Conservation (phyloP, 2,329 filamentous ascomycete genomes). For the Phyllosticta paracitricarpa region DNA sequence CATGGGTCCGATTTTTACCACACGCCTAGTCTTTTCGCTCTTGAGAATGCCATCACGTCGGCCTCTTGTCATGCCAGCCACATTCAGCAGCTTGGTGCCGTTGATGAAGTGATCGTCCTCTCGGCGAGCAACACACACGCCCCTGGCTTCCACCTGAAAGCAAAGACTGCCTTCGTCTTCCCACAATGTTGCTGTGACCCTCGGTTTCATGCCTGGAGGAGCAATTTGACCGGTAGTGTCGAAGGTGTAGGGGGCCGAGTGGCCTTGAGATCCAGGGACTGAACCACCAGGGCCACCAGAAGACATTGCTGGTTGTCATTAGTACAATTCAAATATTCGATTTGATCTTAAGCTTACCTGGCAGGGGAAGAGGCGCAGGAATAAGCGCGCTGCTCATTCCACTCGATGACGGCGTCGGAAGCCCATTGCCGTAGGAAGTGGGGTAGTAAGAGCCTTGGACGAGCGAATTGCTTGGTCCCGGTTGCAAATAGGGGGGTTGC, state of each 20-base stretch:
- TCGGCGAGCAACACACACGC: constrained; percentile 86
- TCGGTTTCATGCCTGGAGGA: constrained; percentile 88
- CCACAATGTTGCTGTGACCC: constrained; percentile 94
- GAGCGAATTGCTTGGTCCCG: constrained; percentile 58
- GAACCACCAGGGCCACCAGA: constrained; percentile 14
- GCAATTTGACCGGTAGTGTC: constrained; percentile 89
- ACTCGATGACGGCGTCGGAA: constrained; percentile 69
- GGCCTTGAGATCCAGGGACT: constrained; percentile 27
- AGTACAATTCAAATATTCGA: background rate
- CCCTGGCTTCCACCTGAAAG: constrained; percentile 94
- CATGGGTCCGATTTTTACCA: constrained; percentile 99
- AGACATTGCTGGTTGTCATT: constrained; percentile 12
- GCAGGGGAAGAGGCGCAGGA: constrained; percentile 60
- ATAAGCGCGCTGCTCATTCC: constrained; percentile 57
- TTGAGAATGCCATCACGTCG: constrained; percentile 93
- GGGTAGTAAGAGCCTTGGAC: constrained; percentile 49
- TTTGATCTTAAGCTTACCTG: constrained; percentile 29
- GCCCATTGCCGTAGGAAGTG: constrained; percentile 66
- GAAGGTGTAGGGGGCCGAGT: constrained; percentile 45
- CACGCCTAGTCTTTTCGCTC: constrained; percentile 92
- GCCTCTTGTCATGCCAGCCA: constrained; percentile 95
- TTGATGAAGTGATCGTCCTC: constrained; percentile 99
- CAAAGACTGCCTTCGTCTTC: constrained; percentile 96
- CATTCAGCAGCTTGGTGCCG: constrained; percentile 91
- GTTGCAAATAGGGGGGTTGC: constrained; percentile 66